A percentile compares a stretch with the other conserved stretches of the same genome.
Evolutionary conservation across 2,329 filamentous ascomycete genomes (phyloP).

Genomic region (Cordyceps tenuipes): DNA sequence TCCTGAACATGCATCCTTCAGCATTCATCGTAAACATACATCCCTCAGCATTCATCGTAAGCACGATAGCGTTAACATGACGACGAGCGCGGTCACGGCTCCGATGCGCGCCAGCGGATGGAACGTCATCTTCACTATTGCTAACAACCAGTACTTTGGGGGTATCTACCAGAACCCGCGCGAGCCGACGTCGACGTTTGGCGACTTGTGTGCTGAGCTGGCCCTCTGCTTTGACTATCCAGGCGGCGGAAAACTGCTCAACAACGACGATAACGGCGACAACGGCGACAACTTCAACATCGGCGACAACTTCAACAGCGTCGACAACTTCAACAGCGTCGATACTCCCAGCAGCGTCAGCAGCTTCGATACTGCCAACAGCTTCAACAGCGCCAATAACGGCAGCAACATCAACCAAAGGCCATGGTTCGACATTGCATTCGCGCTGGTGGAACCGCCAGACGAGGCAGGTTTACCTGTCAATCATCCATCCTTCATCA

Average conservation of each 20-base stretch:
- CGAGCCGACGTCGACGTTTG: not conserved
- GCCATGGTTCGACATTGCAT: not conserved
- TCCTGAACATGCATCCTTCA: too few relatives aligned
- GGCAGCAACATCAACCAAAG: not conserved
- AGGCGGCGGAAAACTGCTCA: not conserved
- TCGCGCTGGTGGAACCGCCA: not conserved
- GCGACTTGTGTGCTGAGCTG: not conserved
- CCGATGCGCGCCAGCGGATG: not conserved
- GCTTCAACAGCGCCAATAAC: too few relatives aligned
- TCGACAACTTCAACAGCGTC: too few relatives aligned
- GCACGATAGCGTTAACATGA: not conserved
- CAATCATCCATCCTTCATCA: not conserved
- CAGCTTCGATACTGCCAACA: too few relatives aligned
- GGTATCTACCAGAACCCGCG: not conserved
- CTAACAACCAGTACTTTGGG: not conserved
- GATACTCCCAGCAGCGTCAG: too few relatives aligned
- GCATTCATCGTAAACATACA: too few relatives aligned
- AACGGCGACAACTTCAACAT: too few relatives aligned
- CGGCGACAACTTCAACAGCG: too few relatives aligned
- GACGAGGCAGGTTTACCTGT: not conserved
- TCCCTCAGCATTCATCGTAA: too few relatives aligned
- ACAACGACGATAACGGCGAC: not conserved
- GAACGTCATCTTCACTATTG: not conserved
- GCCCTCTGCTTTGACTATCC: not conserved
- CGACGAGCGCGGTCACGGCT: not conserved